Base-by-base conservation (phyloP, 2,329 filamentous ascomycete species). In the Eutypella sp. region DNA sequence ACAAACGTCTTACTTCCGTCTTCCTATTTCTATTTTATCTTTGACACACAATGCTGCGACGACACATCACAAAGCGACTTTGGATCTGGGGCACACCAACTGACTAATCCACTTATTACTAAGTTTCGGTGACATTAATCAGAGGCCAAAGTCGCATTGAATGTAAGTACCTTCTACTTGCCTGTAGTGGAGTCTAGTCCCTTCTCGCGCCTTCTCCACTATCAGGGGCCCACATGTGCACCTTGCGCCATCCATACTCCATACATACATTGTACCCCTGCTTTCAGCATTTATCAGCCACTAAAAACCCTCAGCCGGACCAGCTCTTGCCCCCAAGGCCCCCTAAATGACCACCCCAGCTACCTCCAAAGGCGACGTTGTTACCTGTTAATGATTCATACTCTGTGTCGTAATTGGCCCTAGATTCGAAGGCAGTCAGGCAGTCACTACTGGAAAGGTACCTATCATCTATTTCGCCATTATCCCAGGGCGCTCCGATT, bases 131-230 rank as follows among this genome's bases (percentile, higher is more conserved):
- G 18, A 48, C 22, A 20, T 44, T 37, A 27, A 42, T 40, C 46
- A 24, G 22, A 18, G 41, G 13, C 10, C 20, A 7, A 38, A 18
- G 38, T 45, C 47, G 42, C 43, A 29, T 27, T 40, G 24, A 29
- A n/a, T 22, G 38, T 41, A 36, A 34, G 37, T 42, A 24, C 48
- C 16, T 19, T 31, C 18, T 37, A 46, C 39, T 16, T 24, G 20
- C n/a, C 24, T 18, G 36, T 42, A 46, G 48, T 34, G 48, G 40
- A 42, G 50, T 52, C 58, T 45, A 55, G 57, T 57, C 53, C 48
- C 54, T 62, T 63, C 59, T 51, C 42, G 56, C 40, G 40, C 44
- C 42, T 63, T 62, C 61, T 53, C 57, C 56, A 23, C 52, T 50
- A 53, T 56, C 54, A 52, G 19, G 36, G 4, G 13, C 36, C 36